phyloP scores from a whole-genome alignment of 2,329 filamentous ascomycete species.

The Xylaria hypoxylon region DNA sequence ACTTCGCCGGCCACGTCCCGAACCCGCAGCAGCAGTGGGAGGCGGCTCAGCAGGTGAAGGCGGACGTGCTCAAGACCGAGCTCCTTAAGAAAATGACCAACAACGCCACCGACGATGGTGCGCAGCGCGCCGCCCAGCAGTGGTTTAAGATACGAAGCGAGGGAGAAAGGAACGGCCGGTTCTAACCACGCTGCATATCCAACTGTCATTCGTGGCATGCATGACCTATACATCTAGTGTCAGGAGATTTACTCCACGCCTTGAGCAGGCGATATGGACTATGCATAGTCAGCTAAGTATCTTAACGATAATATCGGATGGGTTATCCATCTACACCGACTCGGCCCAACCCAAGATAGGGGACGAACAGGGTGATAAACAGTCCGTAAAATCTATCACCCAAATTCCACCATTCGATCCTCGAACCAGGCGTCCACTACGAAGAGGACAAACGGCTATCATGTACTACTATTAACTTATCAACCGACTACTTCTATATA shows the following conservation, averaged over 20 bases:
- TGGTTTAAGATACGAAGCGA: slow-evolving; percentile 52
- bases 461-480: too few species aligned
- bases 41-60: slow-evolving; percentile 59
- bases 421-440: background rate
- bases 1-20: slow-evolving; percentile 52
- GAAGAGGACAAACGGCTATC: too few species aligned
- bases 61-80: slow-evolving; percentile 58
- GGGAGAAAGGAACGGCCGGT: slow-evolving; percentile 2
- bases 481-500: background rate
- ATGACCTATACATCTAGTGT: too few species aligned
- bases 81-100: slow-evolving; percentile 57
- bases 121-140: slow-evolving; percentile 55
- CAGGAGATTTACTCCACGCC: background rate
- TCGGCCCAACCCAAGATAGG: background rate
- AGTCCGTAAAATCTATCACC: background rate
- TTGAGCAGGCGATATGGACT: background rate
- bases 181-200: background rate
- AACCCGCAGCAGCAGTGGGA: slow-evolving; percentile 63
- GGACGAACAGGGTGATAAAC: background rate
- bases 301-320: background rate
- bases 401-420: too few species aligned
- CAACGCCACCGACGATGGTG: slow-evolving; percentile 52
- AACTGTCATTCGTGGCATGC: background rate
- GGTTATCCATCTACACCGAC: background rate
- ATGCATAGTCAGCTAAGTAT: background rate